Conservation (phyloP, 805 yeast species). For the Ogataea paradorogensis region DNA sequence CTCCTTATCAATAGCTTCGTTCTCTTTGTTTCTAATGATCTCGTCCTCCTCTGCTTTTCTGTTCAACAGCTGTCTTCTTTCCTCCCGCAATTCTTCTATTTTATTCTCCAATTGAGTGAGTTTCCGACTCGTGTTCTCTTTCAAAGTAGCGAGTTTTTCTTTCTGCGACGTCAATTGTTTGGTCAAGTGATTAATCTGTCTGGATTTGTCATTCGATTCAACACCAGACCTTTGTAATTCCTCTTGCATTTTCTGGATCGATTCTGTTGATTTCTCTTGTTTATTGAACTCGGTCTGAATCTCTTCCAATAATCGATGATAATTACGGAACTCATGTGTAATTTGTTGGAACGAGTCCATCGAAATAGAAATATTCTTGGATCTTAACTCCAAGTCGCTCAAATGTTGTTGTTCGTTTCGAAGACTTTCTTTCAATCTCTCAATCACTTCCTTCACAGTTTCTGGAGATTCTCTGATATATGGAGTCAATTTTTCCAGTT, state of each 20-base stretch:
- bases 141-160: slow-evolving; percentile 15
- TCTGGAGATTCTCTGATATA: slow-evolving; percentile 62
- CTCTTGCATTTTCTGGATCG: slow-evolving; percentile 29
- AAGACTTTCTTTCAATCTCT: slow-evolving; percentile 48
- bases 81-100: slow-evolving; percentile 42
- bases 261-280: slow-evolving; percentile 35
- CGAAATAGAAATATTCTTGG: slow-evolving; percentile 50
- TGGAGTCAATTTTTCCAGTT: slow-evolving; percentile 55
- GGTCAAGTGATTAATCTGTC: slow-evolving; percentile 30
- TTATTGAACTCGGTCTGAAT: slow-evolving; percentile 43
- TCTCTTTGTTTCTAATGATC: slow-evolving; percentile 30
- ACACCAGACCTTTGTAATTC: slow-evolving; percentile 15
- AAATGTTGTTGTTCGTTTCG: slow-evolving; percentile 38
- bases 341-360: slow-evolving; percentile 56
- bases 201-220: slow-evolving; percentile 23
- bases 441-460: slow-evolving; percentile 49
- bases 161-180: slow-evolving; percentile 39
- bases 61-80: slow-evolving; percentile 46
- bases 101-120: slow-evolving; percentile 40
- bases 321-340: slow-evolving; percentile 43
- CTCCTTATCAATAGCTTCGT: slow-evolving; percentile 24
- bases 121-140: slow-evolving; percentile 38
- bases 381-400: slow-evolving; percentile 42
- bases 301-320: slow-evolving; percentile 47
- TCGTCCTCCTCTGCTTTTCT: slow-evolving; percentile 48